Evolutionary conservation across 106 monocot genomes (phyloP), one percentile per base, ranked within the genome.

Genomic region (Iris macrosiphon): DNA sequence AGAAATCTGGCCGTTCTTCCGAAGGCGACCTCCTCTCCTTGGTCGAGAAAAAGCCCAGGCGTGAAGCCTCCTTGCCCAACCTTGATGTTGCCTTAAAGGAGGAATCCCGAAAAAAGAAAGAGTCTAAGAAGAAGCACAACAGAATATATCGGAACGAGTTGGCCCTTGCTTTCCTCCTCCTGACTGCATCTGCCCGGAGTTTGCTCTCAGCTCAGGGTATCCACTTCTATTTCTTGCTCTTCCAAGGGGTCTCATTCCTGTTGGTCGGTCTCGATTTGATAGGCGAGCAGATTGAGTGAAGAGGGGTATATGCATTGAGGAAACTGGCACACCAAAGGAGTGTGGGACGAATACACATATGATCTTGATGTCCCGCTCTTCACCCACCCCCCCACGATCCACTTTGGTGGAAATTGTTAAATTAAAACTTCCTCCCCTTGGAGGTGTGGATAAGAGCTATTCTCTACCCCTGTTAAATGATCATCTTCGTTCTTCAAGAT

Each of bases 201-300:
- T 37, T 92, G 67, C 72, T 87, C n/a, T 79, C 82, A 0, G 81
- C 85, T 3, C 87, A 92, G 55, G 87, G 92, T 0, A 83, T 92
- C 13, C 92, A 83, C 60, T 92, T 92, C 68, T 92, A 92, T 71
- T 92, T 92, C 62, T 57, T 92, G 21, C 71, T 92, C 50, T 87
- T 87, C 27, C 87, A 92, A 65, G 92, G 92, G 12, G 31, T 92
- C 40, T 77, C 87, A 0, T 92, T 92, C 52, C 32, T 86, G 67
- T 31, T 92, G 37, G 83, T 92, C 0, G 92, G 87, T 1, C 71
- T 92, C 6, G 83, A 92, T 38, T 51, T 83, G 42, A 87, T 92
- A 5, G 92, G 87, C 0, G 92, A 92, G 65, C 87, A 92, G 64
- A 71, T 92, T 15, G 55, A 76, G 26, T 89, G 67, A 82, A 54